phyloP scores from a whole-genome alignment of 2,329 filamentous ascomycete genomes.

The Capronia epimyces region DNA sequence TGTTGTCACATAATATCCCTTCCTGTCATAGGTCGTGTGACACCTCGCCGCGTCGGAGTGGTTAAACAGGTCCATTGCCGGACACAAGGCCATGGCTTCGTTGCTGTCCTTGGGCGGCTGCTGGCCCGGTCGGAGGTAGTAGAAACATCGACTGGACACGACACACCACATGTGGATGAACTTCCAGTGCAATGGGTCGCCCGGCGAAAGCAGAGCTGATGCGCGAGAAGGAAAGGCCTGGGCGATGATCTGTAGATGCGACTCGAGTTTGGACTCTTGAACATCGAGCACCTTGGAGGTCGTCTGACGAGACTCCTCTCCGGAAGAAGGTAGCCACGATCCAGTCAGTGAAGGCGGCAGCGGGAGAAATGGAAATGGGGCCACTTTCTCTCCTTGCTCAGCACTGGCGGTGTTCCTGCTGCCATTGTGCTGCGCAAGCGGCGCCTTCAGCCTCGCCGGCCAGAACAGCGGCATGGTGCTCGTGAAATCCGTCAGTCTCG shows the following conservation, averaged over 20 bases:
- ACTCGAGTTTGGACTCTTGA: slow-evolving; percentile 4
- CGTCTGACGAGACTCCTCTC: not conserved
- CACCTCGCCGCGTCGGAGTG: slow-evolving; percentile 10
- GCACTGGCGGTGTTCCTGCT: not conserved
- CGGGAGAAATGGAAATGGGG: not conserved
- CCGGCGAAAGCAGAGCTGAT: not conserved
- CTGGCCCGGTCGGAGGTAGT: slow-evolving; percentile 12
- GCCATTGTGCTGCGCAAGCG: not conserved
- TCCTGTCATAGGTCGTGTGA: slow-evolving; percentile 6
- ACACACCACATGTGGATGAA: slow-evolving; percentile 22
- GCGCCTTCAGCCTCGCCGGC: slow-evolving; percentile 2
- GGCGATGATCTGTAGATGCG: not conserved
- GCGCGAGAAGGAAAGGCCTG: not conserved
- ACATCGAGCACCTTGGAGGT: slow-evolving; percentile 3
- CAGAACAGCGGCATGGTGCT: slow-evolving; percentile 18
- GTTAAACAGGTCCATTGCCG: slow-evolving; percentile 27
- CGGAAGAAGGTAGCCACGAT: not conserved
- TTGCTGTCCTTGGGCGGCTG: slow-evolving; percentile 13
- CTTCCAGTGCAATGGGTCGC: not conserved
- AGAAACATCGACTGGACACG: slow-evolving; percentile 24
- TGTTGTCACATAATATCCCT: slow-evolving; percentile 7
- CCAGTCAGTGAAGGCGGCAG: slow-evolving; percentile 12
- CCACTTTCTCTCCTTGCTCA: not conserved
- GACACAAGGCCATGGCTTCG: slow-evolving; percentile 24
- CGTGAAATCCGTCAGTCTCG: slow-evolving; percentile 15